A percentile compares a stretch with the other conserved stretches of the same genome.
phyloP scores from a whole-genome alignment of 139 green algal genomes.

The Chlamydomonas schloesseri region DNA sequence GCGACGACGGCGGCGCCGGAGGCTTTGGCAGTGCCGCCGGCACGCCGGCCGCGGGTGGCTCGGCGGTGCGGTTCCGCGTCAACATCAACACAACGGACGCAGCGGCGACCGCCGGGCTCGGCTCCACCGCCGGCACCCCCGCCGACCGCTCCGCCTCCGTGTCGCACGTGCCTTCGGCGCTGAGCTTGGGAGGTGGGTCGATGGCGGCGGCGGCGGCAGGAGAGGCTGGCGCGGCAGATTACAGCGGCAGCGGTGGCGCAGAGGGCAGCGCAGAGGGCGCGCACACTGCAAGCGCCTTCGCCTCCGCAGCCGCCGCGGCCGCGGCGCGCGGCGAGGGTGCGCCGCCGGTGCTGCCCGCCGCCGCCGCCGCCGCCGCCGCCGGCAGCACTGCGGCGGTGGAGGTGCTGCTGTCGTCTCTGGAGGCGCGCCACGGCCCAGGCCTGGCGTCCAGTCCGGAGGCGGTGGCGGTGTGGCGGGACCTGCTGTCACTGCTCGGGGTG shows the following conservation, averaged over 20 bases:
- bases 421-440: not conserved
- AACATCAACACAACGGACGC: not conserved
- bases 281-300: too few species aligned
- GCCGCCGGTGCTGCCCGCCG: not conserved
- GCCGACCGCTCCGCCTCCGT: not conserved
- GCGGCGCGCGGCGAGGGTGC: not conserved
- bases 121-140: not conserved
- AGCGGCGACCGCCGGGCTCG: too few species aligned
- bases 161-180: not conserved
- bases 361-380: not conserved
- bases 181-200: not conserved
- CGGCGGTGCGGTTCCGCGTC: conserved; percentile 12
- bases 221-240: too few species aligned
- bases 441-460: conserved; percentile 26
- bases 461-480: conserved; percentile 38
- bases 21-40: not conserved
- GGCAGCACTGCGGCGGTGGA: not conserved
- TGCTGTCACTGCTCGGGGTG: conserved; percentile 21
- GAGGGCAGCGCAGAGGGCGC: too few species aligned
- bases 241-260: too few species aligned
- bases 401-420: conserved; percentile 13
- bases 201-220: too few species aligned
- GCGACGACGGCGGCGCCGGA: not conserved
- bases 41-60: not conserved
- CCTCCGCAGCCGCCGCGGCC: too few species aligned